Evolutionary conservation across 257 asterid genomes (phyloP), one percentile per base, ranked within the genome.

Genomic region (Plantago elongata): DNA sequence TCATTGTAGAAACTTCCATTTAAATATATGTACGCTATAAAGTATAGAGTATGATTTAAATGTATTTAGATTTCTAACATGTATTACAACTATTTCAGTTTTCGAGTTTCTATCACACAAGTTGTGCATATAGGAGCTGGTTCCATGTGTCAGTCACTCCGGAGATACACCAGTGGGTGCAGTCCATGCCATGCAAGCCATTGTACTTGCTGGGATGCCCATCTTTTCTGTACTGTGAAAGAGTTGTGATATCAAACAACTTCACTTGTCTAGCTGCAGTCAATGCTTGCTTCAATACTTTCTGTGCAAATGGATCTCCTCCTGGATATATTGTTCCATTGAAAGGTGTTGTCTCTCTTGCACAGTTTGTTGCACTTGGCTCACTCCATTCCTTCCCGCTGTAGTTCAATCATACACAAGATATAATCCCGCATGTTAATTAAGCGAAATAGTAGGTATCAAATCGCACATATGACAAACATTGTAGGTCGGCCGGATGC

Each of bases 141-240:
- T 91, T 88, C 98, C 98, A 91, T 15, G 87, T 78, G 74, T 91
- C 98, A 0, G 94, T 90, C 2, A 91, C 95, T 13, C 98, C 98
- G 1, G 83, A 83, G 59, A 88, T 51, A 43, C 98, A 91, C 98
- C 98, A 88, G n/a, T 91, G 98, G 13, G 85, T 82, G 70, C 96
- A 91, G 44, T 90, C 96, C 42, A 69, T 51, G 2, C 56, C 74
- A 1, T 69, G 77, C 13, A 64, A 17, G 0, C 56, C 67, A 63
- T 58, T 58, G 51, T 81, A 90, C 3, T 37, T 51, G 0, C 90
- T 81, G 0, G 97, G 95, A 54, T 90, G 97, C 5, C 90, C 88
- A 45, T 87, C 97, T 65, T 87, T 87, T 54, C 96, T 75, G n/a
- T 83, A 61, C 22, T 87, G 95, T 9, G 63, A 58, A 4, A 58